Base-by-base conservation (phyloP, 75 land plant genomes). In the Azolla pinnata region DNA sequence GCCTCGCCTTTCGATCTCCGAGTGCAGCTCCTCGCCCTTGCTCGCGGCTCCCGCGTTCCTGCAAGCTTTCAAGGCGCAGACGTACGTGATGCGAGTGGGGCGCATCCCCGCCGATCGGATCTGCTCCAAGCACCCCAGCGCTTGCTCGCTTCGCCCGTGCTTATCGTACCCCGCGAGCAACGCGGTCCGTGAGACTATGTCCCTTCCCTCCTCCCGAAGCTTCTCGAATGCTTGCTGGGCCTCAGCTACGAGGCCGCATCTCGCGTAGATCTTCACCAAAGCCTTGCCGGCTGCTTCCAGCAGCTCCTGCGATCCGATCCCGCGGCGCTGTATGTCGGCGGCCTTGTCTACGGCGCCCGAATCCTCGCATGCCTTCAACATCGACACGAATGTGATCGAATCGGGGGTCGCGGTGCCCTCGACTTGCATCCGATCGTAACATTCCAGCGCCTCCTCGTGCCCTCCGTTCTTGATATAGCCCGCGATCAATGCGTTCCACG, bases 11-110 rank as follows among this genome's bases (percentile, higher is more conserved):
- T 46, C 49, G 21, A 46, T 17, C 49, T 51, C 33, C 23, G 45
- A 46, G 60, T 79, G 88, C 44, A 85, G 68, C 56, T 61, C 72
- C 29, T 38, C 61, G 0, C 84, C 88, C 26, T 73, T 53, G 18
- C 29, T 60, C 60, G 79, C n/a, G 56, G 75, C 72, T 2, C 23
- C 46, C 42, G 31, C 44, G 26, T 78, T 75, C 18, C 76, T 79
- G 69, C 88, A 78, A 27, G 88, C 88, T 60, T 73, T 81, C 10
- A 85, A 67, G 58, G 81, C 72, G 49, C 81, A 59, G 0, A 84
- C 81, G 54, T 54, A 85, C 0, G 88, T 78, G 53, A 70, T 79
- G 20, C 56, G 62, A 72, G 81, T 84, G 17, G 75, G 60, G 33
- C 42, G 54, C 17, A 79, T 60, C 17, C 84, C 79, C 30, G 17